Evolutionary conservation across 345 rosid species (phyloP).

Genomic region (Eucalyptus dawsonii): DNA sequence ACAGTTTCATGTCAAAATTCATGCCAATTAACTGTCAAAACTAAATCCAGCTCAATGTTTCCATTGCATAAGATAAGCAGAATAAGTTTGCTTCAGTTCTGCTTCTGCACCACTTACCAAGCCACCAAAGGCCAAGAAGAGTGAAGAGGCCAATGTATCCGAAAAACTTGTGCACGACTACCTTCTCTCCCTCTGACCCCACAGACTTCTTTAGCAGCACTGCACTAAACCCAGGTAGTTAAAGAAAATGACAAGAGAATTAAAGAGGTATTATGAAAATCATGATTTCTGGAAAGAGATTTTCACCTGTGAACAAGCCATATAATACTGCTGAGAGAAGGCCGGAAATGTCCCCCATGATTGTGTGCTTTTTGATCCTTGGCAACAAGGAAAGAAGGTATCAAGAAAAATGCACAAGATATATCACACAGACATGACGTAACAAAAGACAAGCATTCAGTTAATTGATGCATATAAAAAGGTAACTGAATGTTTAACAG

Average conservation of each 20-base stretch:
- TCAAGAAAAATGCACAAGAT: neutral
- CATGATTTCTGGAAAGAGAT: neutral
- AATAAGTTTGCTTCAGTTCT: neutral
- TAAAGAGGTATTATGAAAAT: neutral
- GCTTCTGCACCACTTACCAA: slow-evolving; percentile 17
- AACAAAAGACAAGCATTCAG: neutral
- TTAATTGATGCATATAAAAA: neutral
- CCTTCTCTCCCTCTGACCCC: slow-evolving; percentile 43
- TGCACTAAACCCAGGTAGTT: slow-evolving; percentile 1
- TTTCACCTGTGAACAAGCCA: slow-evolving; percentile 48
- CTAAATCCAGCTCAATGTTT: neutral
- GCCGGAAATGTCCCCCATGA: slow-evolving; percentile 39
- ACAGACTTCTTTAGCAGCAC: slow-evolving; percentile 47
- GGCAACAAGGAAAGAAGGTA: neutral
- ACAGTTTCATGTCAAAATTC: neutral
- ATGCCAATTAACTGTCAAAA: neutral
- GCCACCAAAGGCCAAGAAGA: slow-evolving; percentile 63
- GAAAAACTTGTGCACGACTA: slow-evolving; percentile 41
- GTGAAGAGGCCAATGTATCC: slow-evolving; percentile 55
- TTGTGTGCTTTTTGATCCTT: slow-evolving; percentile 28
- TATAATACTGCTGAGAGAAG: slow-evolving; percentile 45
- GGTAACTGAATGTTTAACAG: neutral
- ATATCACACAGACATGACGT: neutral
- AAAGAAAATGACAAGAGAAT: neutral
- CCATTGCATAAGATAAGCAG: neutral